Conservation (phyloP, 139 green algal genomes). For the Gonium pectorale region DNA sequence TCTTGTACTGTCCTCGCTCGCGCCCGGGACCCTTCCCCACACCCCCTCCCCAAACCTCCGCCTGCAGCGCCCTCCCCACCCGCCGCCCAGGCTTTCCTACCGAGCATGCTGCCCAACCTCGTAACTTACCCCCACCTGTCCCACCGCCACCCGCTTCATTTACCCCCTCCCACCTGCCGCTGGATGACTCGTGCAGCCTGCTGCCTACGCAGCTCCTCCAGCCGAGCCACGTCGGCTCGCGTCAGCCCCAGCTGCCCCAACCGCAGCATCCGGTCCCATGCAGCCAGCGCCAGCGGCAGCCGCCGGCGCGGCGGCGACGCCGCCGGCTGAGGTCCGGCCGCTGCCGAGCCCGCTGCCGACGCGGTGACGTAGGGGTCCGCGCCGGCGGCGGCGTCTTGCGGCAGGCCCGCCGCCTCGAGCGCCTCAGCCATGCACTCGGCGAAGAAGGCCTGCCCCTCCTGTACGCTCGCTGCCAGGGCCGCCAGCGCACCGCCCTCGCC, state of each 20-base stretch:
- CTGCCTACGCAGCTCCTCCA: slow-evolving; percentile 1
- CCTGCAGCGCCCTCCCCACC: too few species aligned
- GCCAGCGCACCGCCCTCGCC: slow-evolving; percentile 4
- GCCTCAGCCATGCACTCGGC: slow-evolving; percentile 24
- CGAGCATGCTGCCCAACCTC: too few species aligned
- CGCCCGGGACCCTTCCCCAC: too few species aligned
- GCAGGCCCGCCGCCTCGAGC: slow-evolving; percentile 12
- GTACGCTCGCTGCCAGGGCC: not conserved
- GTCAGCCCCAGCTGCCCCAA: slow-evolving; percentile 44
- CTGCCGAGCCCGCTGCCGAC: too few species aligned
- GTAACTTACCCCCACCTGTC: too few species aligned
- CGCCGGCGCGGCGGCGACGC: too few species aligned
- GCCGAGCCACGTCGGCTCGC: slow-evolving; percentile 16
- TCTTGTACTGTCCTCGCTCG: too few species aligned
- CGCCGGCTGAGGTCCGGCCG: too few species aligned
- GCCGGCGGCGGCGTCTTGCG: not conserved
- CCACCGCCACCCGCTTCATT: too few species aligned
- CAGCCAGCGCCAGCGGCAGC: not conserved
- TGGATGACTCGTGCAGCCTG: slow-evolving; percentile 25
- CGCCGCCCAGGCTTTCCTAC: too few species aligned
- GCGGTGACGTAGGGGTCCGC: too few species aligned
- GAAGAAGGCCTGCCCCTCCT: slow-evolving; percentile 22
- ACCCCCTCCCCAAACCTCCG: too few species aligned
- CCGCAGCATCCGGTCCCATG: slow-evolving; percentile 36
- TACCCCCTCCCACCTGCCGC: slow-evolving; percentile 12